Evolutionary conservation across 2,329 filamentous ascomycete species (phyloP).

Genomic region (Phymatotrichopsis omnivora): DNA sequence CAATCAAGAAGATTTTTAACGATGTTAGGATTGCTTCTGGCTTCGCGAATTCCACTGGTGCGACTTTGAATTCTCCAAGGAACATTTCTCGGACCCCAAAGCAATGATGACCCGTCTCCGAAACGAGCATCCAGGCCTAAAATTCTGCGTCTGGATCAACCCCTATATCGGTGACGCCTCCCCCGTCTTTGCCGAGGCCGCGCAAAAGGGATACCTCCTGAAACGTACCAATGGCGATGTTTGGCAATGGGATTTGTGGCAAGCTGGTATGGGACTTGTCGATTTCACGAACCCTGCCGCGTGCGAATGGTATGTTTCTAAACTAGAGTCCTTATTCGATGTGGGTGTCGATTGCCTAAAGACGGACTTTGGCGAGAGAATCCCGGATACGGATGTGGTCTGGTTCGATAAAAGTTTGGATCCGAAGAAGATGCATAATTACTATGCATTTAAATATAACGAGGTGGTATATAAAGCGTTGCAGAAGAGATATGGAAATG

Average conservation of each 20-base stretch:
- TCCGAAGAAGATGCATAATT: constrained; percentile 63
- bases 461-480: constrained; percentile 57
- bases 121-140: constrained; percentile 45
- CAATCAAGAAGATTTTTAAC: neutral
- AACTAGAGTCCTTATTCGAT: constrained; percentile 55
- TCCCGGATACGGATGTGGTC: constrained; percentile 49
- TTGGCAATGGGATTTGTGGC: constrained; percentile 70
- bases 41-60: constrained; percentile 67
- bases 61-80: constrained; percentile 59
- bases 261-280: constrained; percentile 63
- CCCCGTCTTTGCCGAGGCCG: constrained; percentile 53
- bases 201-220: constrained; percentile 57
- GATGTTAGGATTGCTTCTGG: constrained; percentile 50
- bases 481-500: constrained; percentile 41
- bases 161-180: constrained; percentile 63
- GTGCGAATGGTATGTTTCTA: constrained; percentile 52
- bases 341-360: constrained; percentile 63
- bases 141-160: constrained; percentile 68
- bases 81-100: constrained; percentile 58
- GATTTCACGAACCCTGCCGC: constrained; percentile 66
- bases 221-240: constrained; percentile 57
- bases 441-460: constrained; percentile 65
- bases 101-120: constrained; percentile 56
- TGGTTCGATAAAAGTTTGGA: constrained; percentile 54
- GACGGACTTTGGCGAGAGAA: constrained; percentile 65